Evolutionary conservation across 2,329 filamentous ascomycete species (phyloP), one percentile per base, ranked within the genome.

Genomic region (Arthrobotrys sphaeroides): DNA sequence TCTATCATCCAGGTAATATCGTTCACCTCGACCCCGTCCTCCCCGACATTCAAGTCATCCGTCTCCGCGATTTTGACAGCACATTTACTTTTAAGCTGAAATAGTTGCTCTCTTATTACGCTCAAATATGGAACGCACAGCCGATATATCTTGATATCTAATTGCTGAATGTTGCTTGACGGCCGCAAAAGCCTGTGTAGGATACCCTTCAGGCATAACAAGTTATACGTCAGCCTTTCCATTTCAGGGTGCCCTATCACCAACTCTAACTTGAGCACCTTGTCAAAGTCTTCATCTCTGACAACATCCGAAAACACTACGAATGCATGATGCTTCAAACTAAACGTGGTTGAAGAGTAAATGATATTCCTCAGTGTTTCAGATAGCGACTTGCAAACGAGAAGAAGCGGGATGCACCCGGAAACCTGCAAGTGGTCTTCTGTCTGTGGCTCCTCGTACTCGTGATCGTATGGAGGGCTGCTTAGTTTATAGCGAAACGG

Each of bases 1-100:
- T 62, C 33, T 18, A 70, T 38, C 55, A 70, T 70, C 66, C 66
- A 70, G 3, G 43, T 20, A 26, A 70, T 51, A 55, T 55, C 55
- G 22, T 62, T 49, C 13, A 59, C 28, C 6, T 20, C 7, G 3
- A 36, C 51, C 13, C 28, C 42, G 10, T 7, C 5, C 7, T 36
- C 31, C 0, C 20, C 20, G n/a, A 60, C 24, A 13, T 22, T 13
- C 0, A 5, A 9, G 2, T 18, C n/a, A 1, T 43, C 51, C 28
- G 18, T 28, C 31, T 53, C 47, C 9, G 16, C 16, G 3, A 53
- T 16, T 4, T 31, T 36, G 12, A 69, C n/a, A 3, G 12, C 16
- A 28, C 47, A 53, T 36, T 31, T 51, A 20, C 33, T n/a, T 10
- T 33, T 53, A 42, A 60, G 6, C 10, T 69, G 9, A 5, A 18